These are phyloP conservation scores for Falciphora oryzae DNA, from an alignment of 2,329 filamentous ascomycete species.

Conservation along the genomic window DNA sequence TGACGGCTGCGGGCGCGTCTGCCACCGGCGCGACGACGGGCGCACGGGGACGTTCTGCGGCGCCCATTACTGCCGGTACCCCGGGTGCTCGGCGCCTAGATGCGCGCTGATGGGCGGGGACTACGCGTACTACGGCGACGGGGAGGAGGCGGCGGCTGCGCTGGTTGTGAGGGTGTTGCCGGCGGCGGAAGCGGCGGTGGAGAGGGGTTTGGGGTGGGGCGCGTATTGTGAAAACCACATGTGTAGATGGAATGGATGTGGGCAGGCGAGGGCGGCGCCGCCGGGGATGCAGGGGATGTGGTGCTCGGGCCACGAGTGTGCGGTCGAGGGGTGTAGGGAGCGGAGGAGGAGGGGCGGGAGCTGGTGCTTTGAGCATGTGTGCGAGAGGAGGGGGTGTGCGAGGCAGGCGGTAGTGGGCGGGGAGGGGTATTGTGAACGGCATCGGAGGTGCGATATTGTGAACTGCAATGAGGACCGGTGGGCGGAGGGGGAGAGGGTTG, in stretches of 20 bases:
- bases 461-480: conserved; percentile 1
- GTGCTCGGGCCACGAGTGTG: conserved; percentile 7
- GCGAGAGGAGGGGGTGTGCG: background rate
- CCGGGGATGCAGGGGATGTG: background rate
- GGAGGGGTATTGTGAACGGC: background rate
- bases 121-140: no score
- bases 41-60: conserved; percentile 13
- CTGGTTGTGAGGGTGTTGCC: background rate
- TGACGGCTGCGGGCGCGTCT: conserved; percentile 12
- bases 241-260: background rate
- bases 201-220: background rate
- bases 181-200: background rate
- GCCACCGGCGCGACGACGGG: conserved; percentile 13
- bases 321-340: background rate
- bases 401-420: background rate
- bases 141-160: no score
- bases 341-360: background rate
- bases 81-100: conserved; percentile 10
- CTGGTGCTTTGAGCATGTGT: conserved; percentile 4
- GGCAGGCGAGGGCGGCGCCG: background rate
- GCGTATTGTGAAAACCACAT: conserved; percentile 5
- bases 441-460: background rate
- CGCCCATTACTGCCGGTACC: conserved; percentile 14
- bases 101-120: background rate
- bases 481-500: background rate